Evolutionary conservation across 495 filamentous ascomycete genomes (phyloP).

Genomic region (Penicillium diatomitis): DNA sequence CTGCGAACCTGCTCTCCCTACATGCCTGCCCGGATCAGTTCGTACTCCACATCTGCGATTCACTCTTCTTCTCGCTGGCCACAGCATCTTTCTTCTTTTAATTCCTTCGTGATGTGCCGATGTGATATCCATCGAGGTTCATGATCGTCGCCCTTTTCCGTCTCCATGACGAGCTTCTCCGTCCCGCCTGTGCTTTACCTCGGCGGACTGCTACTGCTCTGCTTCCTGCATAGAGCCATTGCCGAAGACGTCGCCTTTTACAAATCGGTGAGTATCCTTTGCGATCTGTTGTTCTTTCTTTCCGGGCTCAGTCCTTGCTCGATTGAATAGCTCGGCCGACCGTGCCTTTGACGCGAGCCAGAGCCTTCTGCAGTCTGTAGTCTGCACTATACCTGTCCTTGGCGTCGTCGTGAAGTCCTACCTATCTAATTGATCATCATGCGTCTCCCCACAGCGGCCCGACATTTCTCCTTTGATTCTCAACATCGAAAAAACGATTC

Average conservation of each 20-base stretch:
- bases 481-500: constrained; percentile 18
- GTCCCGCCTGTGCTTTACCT: constrained; percentile 3
- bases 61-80: too few relatives aligned
- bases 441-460: constrained; percentile 22
- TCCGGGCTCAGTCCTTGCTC: background rate
- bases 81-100: background rate
- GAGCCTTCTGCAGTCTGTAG: too few relatives aligned
- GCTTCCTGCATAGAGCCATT: constrained; percentile 2
- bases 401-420: background rate
- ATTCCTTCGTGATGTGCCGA: background rate
- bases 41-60: too few relatives aligned
- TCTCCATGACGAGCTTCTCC: constrained; percentile 7
- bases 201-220: constrained; percentile 5
- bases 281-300: constrained; percentile 2
- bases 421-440: constrained; percentile 1
- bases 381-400: background rate
- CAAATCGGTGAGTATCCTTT: constrained; percentile 17
- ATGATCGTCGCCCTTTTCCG: constrained; percentile 15
- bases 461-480: constrained; percentile 32
- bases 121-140: constrained; percentile 11
- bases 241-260: constrained; percentile 16
- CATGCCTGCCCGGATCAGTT: background rate
- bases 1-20: background rate
- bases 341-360: too few relatives aligned
- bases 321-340: too few relatives aligned